Conservation (phyloP, 345 rosid species). For the Pistacia integerrima region DNA sequence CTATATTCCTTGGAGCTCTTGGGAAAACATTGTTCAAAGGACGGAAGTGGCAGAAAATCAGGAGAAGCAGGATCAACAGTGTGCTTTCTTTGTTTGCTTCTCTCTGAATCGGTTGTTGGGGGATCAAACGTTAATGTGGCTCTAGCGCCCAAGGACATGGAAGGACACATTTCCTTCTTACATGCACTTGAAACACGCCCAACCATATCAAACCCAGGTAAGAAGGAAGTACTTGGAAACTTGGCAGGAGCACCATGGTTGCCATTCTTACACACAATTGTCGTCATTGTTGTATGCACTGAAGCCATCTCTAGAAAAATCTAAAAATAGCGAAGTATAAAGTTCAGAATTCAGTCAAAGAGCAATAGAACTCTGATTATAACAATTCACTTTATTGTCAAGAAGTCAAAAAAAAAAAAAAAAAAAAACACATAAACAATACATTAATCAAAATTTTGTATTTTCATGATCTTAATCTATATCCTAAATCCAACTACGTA, state of each 20-base stretch:
- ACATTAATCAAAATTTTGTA: not conserved
- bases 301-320: conserved; percentile 60
- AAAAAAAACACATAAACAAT: too few species aligned
- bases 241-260: conserved; percentile 44
- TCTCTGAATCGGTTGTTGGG: conserved; percentile 51
- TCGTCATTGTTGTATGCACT: conserved; percentile 52
- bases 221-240: conserved; percentile 54
- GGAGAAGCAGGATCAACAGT: conserved; percentile 89
- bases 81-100: conserved; percentile 60
- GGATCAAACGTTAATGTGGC: conserved; percentile 89
- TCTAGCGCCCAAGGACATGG: conserved; percentile 33
- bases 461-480: too few species aligned
- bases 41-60: conserved; percentile 83
- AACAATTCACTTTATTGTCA: too few species aligned
- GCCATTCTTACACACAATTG: conserved; percentile 57
- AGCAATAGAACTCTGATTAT: not conserved
- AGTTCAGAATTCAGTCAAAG: conserved; percentile 2
- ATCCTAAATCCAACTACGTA: too few species aligned
- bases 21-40: conserved; percentile 91
- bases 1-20: conserved; percentile 79
- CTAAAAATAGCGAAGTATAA: not conserved
- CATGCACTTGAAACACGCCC: conserved; percentile 40
- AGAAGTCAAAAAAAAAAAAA: too few species aligned
- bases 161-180: conserved; percentile 45
- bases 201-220: conserved; percentile 58